Conservation (phyloP, 2,329 filamentous ascomycete genomes). For the Cladorrhinum sp. region DNA sequence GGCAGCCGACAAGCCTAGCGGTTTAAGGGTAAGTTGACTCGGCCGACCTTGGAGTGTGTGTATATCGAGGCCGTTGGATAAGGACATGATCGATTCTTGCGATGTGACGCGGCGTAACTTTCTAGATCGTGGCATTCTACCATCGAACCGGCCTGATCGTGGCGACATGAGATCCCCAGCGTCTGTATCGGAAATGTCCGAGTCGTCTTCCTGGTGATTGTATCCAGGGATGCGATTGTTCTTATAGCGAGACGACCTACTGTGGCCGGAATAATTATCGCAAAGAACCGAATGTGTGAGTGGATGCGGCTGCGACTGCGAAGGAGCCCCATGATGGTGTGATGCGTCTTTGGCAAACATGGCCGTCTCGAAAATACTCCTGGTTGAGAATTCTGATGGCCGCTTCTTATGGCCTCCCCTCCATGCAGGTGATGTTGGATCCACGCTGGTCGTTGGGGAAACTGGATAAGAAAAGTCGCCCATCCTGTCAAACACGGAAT, state of each 20-base stretch:
- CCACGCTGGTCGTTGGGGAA: constrained; percentile 75
- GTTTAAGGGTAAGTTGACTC: constrained; percentile 65
- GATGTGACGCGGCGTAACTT: constrained; percentile 65
- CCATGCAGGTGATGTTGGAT: constrained; percentile 63
- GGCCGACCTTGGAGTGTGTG: constrained; percentile 75
- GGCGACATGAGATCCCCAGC: constrained; percentile 29
- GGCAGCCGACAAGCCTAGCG: constrained; percentile 50
- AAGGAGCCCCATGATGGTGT: too few relatives aligned
- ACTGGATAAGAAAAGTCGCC: constrained; percentile 70
- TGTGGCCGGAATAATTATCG: background rate
- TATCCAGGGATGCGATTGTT: background rate
- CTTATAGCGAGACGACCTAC: background rate
- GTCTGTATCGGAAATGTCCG: constrained; percentile 14
- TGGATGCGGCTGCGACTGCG: constrained; percentile 11
- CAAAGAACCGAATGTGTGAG: constrained; percentile 13
- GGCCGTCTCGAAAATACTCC: constrained; percentile 39
- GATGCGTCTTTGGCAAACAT: constrained; percentile 14
- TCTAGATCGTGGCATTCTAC: constrained; percentile 24
- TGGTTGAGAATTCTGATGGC: constrained; percentile 53
- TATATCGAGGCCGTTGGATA: constrained; percentile 85
- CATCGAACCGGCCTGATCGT: constrained; percentile 23
- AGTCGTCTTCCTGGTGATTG: background rate
- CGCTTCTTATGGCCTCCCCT: constrained; percentile 51
- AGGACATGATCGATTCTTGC: constrained; percentile 85
- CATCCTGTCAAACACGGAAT: constrained; percentile 75